These are phyloP conservation scores for Arthrinium phaeospermum DNA, from an alignment of 2,329 filamentous ascomycete species.

Conservation along the genomic window DNA sequence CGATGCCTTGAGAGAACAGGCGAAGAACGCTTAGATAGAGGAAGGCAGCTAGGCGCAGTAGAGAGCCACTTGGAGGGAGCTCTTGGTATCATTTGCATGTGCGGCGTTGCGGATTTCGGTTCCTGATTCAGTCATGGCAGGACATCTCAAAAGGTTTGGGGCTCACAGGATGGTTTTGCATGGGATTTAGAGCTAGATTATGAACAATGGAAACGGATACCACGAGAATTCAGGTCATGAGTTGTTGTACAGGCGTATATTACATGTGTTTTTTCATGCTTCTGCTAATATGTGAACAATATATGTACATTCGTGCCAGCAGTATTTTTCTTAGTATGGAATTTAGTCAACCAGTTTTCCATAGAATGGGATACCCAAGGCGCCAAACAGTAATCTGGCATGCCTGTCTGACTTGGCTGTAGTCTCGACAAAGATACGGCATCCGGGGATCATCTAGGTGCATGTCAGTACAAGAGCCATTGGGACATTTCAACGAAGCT, in stretches of 20 bases:
- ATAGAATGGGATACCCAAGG: conserved; percentile 80
- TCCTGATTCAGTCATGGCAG: conserved; percentile 15
- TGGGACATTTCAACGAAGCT: not conserved
- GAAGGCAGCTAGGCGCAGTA: not conserved
- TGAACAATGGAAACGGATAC: conserved; percentile 1
- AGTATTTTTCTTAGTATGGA: conserved; percentile 25
- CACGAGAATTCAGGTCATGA: conserved; percentile 21
- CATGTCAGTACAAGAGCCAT: conserved; percentile 50
- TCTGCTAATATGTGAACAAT: conserved; percentile 22
- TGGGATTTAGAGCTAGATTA: conserved; percentile 2
- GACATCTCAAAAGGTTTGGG: not conserved
- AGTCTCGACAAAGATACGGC: conserved; percentile 83
- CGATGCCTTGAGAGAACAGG: conserved; percentile 65
- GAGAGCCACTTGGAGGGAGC: not conserved
- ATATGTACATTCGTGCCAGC: conserved; percentile 27
- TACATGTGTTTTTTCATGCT: conserved; percentile 27
- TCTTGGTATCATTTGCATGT: conserved; percentile 22
- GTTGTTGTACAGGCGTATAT: conserved; percentile 33
- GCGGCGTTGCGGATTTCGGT: conserved; percentile 24
- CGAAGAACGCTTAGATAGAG: conserved; percentile 37
- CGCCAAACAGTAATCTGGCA: conserved; percentile 74
- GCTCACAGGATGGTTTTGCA: conserved; percentile 4
- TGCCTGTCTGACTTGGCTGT: conserved; percentile 85
- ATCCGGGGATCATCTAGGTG: conserved; percentile 80
- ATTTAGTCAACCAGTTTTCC: conserved; percentile 64